Percentiles rank a stretch among this genome's conserved stretches.
phyloP scores from a whole-genome alignment of 129 eudicot species.

The carrot (Daucus carota) region DNA sequence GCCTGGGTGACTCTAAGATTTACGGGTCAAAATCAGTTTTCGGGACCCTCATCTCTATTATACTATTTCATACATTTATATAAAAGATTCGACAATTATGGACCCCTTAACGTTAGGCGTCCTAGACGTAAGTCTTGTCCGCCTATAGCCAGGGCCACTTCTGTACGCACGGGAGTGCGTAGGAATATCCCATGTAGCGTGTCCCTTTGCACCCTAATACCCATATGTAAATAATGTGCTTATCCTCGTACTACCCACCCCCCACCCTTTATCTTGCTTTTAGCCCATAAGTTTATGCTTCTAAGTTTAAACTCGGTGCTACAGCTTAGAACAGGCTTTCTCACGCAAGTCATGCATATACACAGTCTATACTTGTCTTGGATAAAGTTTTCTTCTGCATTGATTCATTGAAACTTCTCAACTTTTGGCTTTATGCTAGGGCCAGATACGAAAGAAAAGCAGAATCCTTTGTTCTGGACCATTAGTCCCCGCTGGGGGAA shows the following conservation, averaged over 20 bases:
- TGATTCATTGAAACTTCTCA: too few species aligned
- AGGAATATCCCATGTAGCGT: too few species aligned
- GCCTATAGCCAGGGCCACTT: too few species aligned
- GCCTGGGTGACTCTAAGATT: too few species aligned
- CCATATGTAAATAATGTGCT: not conserved
- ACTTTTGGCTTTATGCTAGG: constrained; percentile 29
- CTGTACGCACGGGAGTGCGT: too few species aligned
- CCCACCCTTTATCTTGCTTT: not conserved
- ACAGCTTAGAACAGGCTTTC: not conserved
- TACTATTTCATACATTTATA: too few species aligned
- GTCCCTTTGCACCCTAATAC: too few species aligned
- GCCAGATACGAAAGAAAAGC: constrained; percentile 36
- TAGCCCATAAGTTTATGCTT: not conserved
- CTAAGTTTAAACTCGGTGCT: not conserved
- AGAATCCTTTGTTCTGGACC: constrained; percentile 76
- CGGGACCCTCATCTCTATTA: too few species aligned
- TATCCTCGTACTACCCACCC: not conserved
- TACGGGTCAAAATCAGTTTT: too few species aligned
- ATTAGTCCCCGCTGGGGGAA: constrained; percentile 59
- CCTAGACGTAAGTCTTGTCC: too few species aligned
- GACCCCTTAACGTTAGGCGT: too few species aligned
- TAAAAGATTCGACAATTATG: too few species aligned
- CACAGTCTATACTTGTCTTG: not conserved
- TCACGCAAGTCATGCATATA: not conserved
- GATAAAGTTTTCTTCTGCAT: not conserved